phyloP scores from a whole-genome alignment of 2,329 filamentous ascomycete genomes.

The Fusarium penzigii region DNA sequence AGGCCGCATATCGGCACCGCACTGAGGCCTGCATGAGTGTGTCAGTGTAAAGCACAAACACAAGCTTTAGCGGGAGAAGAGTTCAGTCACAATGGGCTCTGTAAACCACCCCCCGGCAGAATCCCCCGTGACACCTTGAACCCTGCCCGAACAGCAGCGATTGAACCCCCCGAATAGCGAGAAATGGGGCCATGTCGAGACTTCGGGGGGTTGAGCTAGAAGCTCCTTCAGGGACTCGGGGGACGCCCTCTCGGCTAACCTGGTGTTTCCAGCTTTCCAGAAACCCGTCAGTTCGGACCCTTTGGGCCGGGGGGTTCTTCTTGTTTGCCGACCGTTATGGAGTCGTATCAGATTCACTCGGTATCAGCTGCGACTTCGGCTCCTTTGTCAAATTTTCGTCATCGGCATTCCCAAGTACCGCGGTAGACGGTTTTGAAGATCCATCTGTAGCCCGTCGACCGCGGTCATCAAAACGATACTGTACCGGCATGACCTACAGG shows the following conservation, averaged over 20 bases:
- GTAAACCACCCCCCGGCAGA: slow-evolving; percentile 1
- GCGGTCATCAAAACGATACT: not conserved
- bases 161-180: not conserved
- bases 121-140: slow-evolving; percentile 14
- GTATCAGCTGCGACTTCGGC: slow-evolving; percentile 5
- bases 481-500: not conserved
- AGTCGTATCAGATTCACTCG: slow-evolving; percentile 14
- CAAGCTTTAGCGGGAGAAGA: slow-evolving; percentile 1
- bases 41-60: not conserved
- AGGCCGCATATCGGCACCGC: slow-evolving; percentile 10
- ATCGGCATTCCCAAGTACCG: not conserved
- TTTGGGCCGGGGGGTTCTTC: slow-evolving; percentile 21
- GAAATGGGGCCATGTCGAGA: slow-evolving; percentile 1
- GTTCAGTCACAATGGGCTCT: not conserved
- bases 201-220: not conserved
- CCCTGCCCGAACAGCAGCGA: not conserved
- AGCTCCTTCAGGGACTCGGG: slow-evolving; percentile 5
- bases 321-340: not conserved
- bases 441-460: not conserved
- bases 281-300: slow-evolving; percentile 28
- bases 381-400: not conserved
- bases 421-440: not conserved
- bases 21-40: slow-evolving; percentile 1
- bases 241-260: slow-evolving; percentile 8
- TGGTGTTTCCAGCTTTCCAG: slow-evolving; percentile 8